These are phyloP conservation scores for Hordeum pubiflorum DNA, from an alignment of 202 grass and related monocot genomes.

Conservation along the genomic window DNA sequence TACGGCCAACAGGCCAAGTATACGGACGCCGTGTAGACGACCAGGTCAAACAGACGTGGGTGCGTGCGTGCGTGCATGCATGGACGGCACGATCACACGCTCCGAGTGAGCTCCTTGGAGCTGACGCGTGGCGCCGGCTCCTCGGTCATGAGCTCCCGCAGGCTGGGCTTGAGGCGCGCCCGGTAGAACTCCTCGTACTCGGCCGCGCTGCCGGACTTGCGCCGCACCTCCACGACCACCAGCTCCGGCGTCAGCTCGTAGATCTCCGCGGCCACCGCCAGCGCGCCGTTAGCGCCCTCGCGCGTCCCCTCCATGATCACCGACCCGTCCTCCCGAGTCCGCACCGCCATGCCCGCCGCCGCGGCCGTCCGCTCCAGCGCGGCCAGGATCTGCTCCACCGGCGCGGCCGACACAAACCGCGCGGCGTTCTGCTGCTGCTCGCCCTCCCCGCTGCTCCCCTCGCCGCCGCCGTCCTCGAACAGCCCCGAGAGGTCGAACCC, in stretches of 20 bases:
- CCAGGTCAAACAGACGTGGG: not conserved
- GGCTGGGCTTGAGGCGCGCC: conserved; percentile 31
- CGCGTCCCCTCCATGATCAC: conserved; percentile 64
- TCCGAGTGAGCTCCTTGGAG: conserved; percentile 23
- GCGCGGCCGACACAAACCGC: conserved; percentile 54
- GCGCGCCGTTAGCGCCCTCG: conserved; percentile 59
- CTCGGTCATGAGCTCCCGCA: conserved; percentile 42
- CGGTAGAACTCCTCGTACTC: conserved; percentile 65
- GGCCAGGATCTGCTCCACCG: conserved; percentile 47
- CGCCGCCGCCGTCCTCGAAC: conserved; percentile 45
- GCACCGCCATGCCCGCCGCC: conserved; percentile 38
- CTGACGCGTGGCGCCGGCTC: not conserved
- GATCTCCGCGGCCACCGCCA: conserved; percentile 59
- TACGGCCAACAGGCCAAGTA: not conserved
- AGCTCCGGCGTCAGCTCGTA: conserved; percentile 82
- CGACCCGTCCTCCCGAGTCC: conserved; percentile 49
- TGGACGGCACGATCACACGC: conserved; percentile 10
- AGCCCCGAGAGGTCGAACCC: conserved; percentile 82
- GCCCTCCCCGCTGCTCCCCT: not conserved
- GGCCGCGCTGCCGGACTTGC: conserved; percentile 37
- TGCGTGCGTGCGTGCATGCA: conserved; percentile 4
- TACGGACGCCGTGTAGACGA: not conserved
- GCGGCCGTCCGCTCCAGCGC: conserved; percentile 50
- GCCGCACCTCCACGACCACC: conserved; percentile 58
- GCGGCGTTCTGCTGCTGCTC: conserved; percentile 25